A percentile compares a stretch with the other conserved stretches of the same genome.
These are phyloP conservation scores for Taiozyma onychis DNA, from an alignment of 1,139 yeast species.

Conservation along the genomic window DNA sequence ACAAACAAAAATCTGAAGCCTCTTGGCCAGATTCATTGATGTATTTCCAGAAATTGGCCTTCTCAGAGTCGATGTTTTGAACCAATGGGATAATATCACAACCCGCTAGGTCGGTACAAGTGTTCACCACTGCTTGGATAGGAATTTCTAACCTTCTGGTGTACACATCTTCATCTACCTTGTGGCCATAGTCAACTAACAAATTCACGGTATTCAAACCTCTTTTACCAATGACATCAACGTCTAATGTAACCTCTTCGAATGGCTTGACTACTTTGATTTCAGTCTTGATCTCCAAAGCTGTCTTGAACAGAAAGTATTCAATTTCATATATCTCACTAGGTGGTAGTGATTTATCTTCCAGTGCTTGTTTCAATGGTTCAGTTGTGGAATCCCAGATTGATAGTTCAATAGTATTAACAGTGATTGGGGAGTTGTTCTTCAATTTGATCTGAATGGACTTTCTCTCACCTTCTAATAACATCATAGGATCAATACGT, in stretches of 20 bases:
- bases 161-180: conserved; percentile 31
- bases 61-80: conserved; percentile 23
- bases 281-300: conserved; percentile 41
- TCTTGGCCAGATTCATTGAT: conserved; percentile 15
- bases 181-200: conserved; percentile 62
- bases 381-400: conserved; percentile 74
- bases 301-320: conserved; percentile 55
- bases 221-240: conserved; percentile 66
- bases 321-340: conserved; percentile 73
- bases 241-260: conserved; percentile 35
- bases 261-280: conserved; percentile 29
- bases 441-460: conserved; percentile 46
- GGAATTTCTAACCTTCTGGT: conserved; percentile 59
- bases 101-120: conserved; percentile 69
- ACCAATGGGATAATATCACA: conserved; percentile 61
- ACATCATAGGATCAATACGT: conserved; percentile 54
- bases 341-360: conserved; percentile 41
- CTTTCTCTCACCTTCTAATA: conserved; percentile 72
- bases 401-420: conserved; percentile 54
- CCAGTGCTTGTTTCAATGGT: conserved; percentile 45
- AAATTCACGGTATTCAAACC: conserved; percentile 66
- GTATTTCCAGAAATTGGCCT: conserved; percentile 13
- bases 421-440: conserved; percentile 51
- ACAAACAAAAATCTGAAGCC: conserved; percentile 50
- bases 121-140: conserved; percentile 58